These are phyloP conservation scores for Favolaschia claudopus DNA, from an alignment of 768 basidiomycete species.

Conservation along the genomic window DNA sequence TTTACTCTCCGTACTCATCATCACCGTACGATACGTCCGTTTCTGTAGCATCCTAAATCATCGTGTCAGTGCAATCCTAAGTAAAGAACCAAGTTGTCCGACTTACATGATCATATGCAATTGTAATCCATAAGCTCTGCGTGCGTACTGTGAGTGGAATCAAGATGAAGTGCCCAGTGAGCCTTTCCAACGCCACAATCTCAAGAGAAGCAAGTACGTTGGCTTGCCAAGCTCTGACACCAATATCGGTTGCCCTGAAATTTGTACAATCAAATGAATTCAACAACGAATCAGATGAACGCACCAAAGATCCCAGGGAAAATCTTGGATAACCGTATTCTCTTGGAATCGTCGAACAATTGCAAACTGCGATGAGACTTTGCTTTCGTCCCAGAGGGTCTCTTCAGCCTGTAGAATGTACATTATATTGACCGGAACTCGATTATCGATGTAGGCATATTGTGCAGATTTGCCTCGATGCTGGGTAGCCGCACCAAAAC, in stretches of 20 bases:
- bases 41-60: background rate
- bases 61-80: background rate
- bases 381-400: background rate
- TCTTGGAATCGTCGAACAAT: slow-evolving; percentile 12
- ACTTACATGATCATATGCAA: slow-evolving; percentile 25
- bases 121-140: slow-evolving; percentile 20
- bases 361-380: slow-evolving; percentile 1
- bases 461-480: slow-evolving; percentile 9
- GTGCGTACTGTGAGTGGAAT: background rate
- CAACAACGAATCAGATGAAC: background rate
- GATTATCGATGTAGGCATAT: slow-evolving; percentile 22
- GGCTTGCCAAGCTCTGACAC: slow-evolving; percentile 17
- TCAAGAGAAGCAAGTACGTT: slow-evolving; percentile 1
- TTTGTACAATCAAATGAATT: background rate
- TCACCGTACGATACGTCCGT: background rate
- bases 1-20: background rate
- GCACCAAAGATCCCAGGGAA: slow-evolving; percentile 20
- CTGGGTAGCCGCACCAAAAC: slow-evolving; percentile 17
- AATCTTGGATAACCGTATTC: background rate
- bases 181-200: slow-evolving; percentile 7
- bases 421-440: slow-evolving; percentile 17
- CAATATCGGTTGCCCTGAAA: slow-evolving; percentile 21
- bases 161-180: slow-evolving; percentile 22
- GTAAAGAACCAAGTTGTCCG: background rate
- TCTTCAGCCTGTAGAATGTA: slow-evolving; percentile 15